Evolutionary conservation across 2,329 filamentous ascomycete genomes (phyloP), one percentile per base, ranked within the genome.

Genomic region (Cadophora sp.): DNA sequence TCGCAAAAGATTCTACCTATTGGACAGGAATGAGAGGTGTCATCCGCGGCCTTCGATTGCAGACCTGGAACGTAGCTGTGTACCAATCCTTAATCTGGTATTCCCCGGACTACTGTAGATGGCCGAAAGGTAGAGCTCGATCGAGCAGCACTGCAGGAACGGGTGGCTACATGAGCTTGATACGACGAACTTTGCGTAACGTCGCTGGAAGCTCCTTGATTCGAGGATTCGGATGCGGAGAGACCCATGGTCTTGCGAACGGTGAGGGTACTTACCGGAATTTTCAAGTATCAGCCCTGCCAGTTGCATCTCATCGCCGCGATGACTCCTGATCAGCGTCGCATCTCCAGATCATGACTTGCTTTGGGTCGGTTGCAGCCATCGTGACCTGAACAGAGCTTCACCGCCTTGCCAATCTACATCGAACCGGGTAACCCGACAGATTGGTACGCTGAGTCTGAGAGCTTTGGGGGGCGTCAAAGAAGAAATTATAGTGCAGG

Each of bases 121-220:
- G 55, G 55, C 68, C 68, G 67, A 67, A 64, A 68, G 55, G 64
- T 64, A 56, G 48, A 45, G 50, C 47, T 64, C 71, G 70, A 75
- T 72, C 70, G 67, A 73, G 71, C 65, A 69, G 68, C 69, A 70
- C 71, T 70, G 73, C 74, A 75, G 72, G 66, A 71, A 69, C 74
- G 74, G 73, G 64, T 69, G 67, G 68, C 68, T 72, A 75, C 73
- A 74, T 73, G 48, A 58, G 59, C 27, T 51, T 68, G 70, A 73
- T 69, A 73, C 65, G 66, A 67, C 59, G 65, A 67, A 70, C 64
- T 67, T 63, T 64, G 48, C 61, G 68, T 67, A 63, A 50, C 43
- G 14, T 41, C 7, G 48, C 61, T 65, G 62, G 70, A 70, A 72
- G 71, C 67, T 71, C 70, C 70, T 71, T 72, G 70, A 73, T 71